Evolutionary conservation across 352 stramenopile genomes (phyloP), one percentile per base, ranked within the genome.

Genomic region (Phytophthora tentaculata): DNA sequence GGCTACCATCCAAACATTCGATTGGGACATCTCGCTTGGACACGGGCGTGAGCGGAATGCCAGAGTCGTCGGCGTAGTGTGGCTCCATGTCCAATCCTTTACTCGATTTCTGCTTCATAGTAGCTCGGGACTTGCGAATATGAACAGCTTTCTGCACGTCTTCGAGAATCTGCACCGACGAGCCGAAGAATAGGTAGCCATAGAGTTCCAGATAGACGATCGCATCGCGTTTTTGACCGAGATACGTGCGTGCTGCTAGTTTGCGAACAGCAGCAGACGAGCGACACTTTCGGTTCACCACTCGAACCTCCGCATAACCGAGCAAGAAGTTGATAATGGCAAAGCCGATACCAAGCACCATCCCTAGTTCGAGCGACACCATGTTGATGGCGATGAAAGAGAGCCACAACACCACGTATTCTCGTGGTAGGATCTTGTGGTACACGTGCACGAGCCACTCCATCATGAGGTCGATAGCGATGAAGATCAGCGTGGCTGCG

Each of bases 391-490:
- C 81, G 45, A 88, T 81, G 85, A 99, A 99, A 41, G 97, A 98
- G 6, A 86, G 56, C 66, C 98, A 82, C 17, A 97, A 81, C 66
- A 99, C 88, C 7, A 92, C 62, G 74, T 99, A 99, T 76, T 99
- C 97, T 14, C 88, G 82, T 29, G 78, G 71, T 9, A 94, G 72
- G 37, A 96, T 71, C 58, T 94, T 94, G 78, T 90, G 82, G 66
- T 90, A 92, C 44, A 94, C 83, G 53, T 91, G 80, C 41, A 94
- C 75, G 56, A 99, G 88, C 97, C 98, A 99, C 76, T 99, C 97
- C 61, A 95, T 74, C 89, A 99, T 94, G 0, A 99, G 76, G 77
- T 99, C 97, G 13, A 98, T 87, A 28, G 94, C 97, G 64, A 99
- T 99, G 73, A 99, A 98, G 17, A 99, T 94, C 17, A 99, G 77